phyloP scores from a whole-genome alignment of 2,329 filamentous ascomycete genomes.

The Fusarium odoratissimum region DNA sequence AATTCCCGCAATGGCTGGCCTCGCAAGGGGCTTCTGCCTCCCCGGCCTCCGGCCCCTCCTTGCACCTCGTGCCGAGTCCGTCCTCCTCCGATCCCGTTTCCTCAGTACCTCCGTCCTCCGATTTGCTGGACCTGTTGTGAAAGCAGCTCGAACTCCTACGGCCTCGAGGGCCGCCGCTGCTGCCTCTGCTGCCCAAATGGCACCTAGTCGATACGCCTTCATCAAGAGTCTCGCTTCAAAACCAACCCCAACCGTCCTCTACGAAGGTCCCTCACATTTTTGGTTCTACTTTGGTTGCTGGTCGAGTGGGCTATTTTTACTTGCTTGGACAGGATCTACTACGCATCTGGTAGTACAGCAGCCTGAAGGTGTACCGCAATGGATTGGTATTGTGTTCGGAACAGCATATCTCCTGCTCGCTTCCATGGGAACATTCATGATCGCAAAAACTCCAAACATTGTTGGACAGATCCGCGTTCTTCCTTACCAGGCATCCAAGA shows the following conservation, averaged over 20 bases:
- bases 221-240: constrained; percentile 67
- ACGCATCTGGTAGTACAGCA: constrained; percentile 49
- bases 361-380: constrained; percentile 64
- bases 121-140: constrained; percentile 32
- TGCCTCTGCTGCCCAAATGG: constrained; percentile 28
- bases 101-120: constrained; percentile 47
- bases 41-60: constrained; percentile 43
- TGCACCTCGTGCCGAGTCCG: constrained; percentile 38
- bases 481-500: constrained; percentile 48
- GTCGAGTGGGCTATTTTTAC: constrained; percentile 59
- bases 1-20: constrained; percentile 46
- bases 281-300: constrained; percentile 72
- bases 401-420: constrained; percentile 70
- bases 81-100: constrained; percentile 43
- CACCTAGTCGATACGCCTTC: constrained; percentile 57
- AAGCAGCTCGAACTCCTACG: constrained; percentile 24
- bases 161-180: constrained; percentile 19
- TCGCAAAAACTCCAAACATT: constrained; percentile 67
- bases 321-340: constrained; percentile 52
- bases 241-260: constrained; percentile 68
- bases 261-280: constrained; percentile 72
- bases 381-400: constrained; percentile 68
- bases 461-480: constrained; percentile 69
- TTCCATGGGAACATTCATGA: constrained; percentile 68
- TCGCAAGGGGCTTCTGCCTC: constrained; percentile 48